Evolutionary conservation across 192 early-diverging fungal species (phyloP).

Genomic region (Blastocladiella britannica): DNA sequence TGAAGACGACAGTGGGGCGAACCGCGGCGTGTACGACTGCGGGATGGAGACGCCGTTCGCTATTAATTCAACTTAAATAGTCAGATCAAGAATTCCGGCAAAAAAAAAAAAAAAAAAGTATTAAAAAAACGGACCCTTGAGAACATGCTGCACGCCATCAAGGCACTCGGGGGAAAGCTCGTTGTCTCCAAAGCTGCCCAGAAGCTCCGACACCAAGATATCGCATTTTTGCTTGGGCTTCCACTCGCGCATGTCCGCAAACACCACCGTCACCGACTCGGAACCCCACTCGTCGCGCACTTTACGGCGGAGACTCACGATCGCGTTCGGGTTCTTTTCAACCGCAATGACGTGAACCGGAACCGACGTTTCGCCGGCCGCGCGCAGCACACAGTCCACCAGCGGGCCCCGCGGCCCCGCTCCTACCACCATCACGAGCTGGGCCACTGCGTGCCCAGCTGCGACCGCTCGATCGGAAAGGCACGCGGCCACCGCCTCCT

Average conservation of each 20-base stretch:
- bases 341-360: slow-evolving; percentile 60
- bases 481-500: slow-evolving; percentile 40
- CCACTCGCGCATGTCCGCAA: slow-evolving; percentile 81
- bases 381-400: slow-evolving; percentile 65
- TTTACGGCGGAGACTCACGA: slow-evolving; percentile 58
- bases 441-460: slow-evolving; percentile 6
- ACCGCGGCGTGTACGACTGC: slow-evolving; percentile 55
- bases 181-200: slow-evolving; percentile 98
- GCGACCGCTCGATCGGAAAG: slow-evolving; percentile 24
- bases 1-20: slow-evolving; percentile 69
- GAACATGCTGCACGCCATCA: slow-evolving; percentile 65
- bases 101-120: not conserved
- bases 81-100: not conserved
- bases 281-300: slow-evolving; percentile 55
- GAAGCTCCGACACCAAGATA: slow-evolving; percentile 83
- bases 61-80: not conserved
- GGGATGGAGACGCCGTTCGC: slow-evolving; percentile 81
- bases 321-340: slow-evolving; percentile 93
- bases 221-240: slow-evolving; percentile 50
- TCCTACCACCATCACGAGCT: slow-evolving; percentile 76
- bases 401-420: slow-evolving; percentile 81
- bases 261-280: slow-evolving; percentile 60
- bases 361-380: slow-evolving; percentile 34
- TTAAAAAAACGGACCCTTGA: slow-evolving; percentile 25
- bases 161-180: slow-evolving; percentile 98